Conservation (phyloP, 192 early-diverging fungal species). For the Rhizoclosmatium globosum region DNA sequence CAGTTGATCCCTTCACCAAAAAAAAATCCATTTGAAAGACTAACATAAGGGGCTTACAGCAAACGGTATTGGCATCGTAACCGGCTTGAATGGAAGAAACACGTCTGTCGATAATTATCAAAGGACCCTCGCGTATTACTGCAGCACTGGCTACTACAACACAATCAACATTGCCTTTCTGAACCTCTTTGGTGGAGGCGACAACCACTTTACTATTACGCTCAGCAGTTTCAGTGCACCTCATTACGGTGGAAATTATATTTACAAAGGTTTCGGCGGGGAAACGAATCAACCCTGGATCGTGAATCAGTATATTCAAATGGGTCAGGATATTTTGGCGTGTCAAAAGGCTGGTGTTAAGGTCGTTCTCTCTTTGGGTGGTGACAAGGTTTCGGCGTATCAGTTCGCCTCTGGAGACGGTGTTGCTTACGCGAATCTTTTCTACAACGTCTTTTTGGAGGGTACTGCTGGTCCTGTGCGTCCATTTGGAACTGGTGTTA, state of each 20-base stretch:
- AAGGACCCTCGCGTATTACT: slow-evolving; percentile 13
- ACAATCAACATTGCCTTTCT: slow-evolving; percentile 34
- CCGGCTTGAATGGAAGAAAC: background rate
- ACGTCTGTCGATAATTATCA: slow-evolving; percentile 11
- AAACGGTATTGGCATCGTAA: slow-evolving; percentile 24
- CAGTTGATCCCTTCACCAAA: background rate
- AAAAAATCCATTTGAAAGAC: slow-evolving; percentile 4
- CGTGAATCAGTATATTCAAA: background rate
- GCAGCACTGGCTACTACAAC: slow-evolving; percentile 26
- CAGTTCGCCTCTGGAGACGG: slow-evolving; percentile 18
- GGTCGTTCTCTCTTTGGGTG: slow-evolving; percentile 26
- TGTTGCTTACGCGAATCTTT: slow-evolving; percentile 16
- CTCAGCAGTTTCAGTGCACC: slow-evolving; percentile 22
- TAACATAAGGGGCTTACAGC: slow-evolving; percentile 3
- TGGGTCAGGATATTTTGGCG: slow-evolving; percentile 21
- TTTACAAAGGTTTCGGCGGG: slow-evolving; percentile 13
- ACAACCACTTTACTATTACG: slow-evolving; percentile 23
- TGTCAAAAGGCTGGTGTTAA: slow-evolving; percentile 14
- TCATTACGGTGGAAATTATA: slow-evolving; percentile 19
- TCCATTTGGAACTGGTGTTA: slow-evolving; percentile 31
- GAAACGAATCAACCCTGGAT: slow-evolving; percentile 16
- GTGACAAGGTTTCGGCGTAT: slow-evolving; percentile 25
- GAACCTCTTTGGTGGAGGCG: slow-evolving; percentile 26
- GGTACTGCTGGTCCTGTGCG: slow-evolving; percentile 28
- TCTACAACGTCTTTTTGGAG: slow-evolving; percentile 31